Conservation (phyloP, 2,329 filamentous ascomycete genomes). For the Xylariomycetidae sp. region DNA sequence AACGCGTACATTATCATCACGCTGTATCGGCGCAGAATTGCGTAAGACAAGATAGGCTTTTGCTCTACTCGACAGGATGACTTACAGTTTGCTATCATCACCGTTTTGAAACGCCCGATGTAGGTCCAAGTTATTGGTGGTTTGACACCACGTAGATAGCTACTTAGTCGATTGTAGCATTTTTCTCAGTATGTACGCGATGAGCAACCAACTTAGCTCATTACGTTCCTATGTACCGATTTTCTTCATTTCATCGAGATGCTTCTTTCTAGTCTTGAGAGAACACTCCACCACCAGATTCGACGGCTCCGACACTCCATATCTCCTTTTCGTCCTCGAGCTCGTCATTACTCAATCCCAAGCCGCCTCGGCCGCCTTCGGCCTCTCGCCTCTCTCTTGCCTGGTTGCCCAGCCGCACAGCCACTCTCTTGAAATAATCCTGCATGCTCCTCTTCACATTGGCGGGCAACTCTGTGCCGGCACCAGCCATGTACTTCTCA, state of each 20-base stretch:
- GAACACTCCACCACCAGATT: conserved; percentile 62
- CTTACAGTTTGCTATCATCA: too few species aligned
- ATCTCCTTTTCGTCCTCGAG: conserved; percentile 91
- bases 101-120: too few species aligned
- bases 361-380: conserved; percentile 79
- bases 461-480: conserved; percentile 58
- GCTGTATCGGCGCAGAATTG: too few species aligned
- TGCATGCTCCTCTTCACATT: conserved; percentile 83
- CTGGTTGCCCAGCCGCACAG: conserved; percentile 76
- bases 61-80: too few species aligned
- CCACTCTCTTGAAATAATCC: conserved; percentile 96
- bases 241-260: not conserved
- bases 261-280: conserved; percentile 28
- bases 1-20: too few species aligned
- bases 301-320: conserved; percentile 90
- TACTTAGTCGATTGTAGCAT: too few species aligned
- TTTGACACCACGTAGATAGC: too few species aligned
- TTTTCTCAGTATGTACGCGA: too few species aligned
- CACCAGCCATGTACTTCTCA: conserved; percentile 79
- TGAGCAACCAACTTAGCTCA: too few species aligned
- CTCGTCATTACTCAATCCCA: conserved; percentile 87
- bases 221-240: not conserved
- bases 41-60: too few species aligned
- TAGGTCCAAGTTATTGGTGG: too few species aligned
- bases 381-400: conserved; percentile 86